Evolutionary conservation across 2,329 filamentous ascomycete species (phyloP).

Genomic region (Xylariaceae sp.): DNA sequence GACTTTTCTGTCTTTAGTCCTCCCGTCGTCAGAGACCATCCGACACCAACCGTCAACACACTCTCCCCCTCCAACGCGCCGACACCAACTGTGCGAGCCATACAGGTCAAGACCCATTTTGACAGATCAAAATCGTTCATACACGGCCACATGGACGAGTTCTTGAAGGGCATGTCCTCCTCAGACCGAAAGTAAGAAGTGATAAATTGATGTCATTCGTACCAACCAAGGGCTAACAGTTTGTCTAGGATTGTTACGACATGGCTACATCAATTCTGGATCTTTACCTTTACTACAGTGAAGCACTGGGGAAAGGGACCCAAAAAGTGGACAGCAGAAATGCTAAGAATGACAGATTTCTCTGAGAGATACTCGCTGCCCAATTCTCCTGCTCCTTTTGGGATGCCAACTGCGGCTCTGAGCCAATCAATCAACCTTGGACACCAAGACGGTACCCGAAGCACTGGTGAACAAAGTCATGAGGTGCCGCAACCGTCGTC

Average conservation of each 20-base stretch:
- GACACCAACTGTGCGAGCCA: constrained; percentile 20
- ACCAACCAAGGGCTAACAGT: too few species aligned
- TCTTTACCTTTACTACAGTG: too few species aligned
- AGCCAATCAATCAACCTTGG: neutral
- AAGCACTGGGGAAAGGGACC: too few species aligned
- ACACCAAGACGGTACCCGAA: neutral
- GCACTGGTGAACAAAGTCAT: neutral
- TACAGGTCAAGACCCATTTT: constrained; percentile 17
- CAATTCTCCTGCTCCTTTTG: neutral
- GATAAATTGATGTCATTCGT: too few species aligned
- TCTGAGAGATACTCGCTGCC: neutral
- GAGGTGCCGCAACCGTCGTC: neutral
- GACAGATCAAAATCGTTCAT: constrained; percentile 27
- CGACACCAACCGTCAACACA: constrained; percentile 13
- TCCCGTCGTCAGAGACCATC: neutral
- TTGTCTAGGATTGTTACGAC: too few species aligned
- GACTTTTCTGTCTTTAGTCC: constrained; percentile 18
- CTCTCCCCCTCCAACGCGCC: constrained; percentile 21
- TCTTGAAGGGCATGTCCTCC: constrained; percentile 23
- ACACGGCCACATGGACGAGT: constrained; percentile 24
- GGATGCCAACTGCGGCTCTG: neutral
- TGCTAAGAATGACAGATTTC: constrained; percentile 4
- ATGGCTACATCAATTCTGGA: too few species aligned
- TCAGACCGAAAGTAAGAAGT: constrained; percentile 19
- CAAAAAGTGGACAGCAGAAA: constrained; percentile 21